Conservation (phyloP, 2,329 filamentous ascomycete genomes). For the Rutstroemia sp. region DNA sequence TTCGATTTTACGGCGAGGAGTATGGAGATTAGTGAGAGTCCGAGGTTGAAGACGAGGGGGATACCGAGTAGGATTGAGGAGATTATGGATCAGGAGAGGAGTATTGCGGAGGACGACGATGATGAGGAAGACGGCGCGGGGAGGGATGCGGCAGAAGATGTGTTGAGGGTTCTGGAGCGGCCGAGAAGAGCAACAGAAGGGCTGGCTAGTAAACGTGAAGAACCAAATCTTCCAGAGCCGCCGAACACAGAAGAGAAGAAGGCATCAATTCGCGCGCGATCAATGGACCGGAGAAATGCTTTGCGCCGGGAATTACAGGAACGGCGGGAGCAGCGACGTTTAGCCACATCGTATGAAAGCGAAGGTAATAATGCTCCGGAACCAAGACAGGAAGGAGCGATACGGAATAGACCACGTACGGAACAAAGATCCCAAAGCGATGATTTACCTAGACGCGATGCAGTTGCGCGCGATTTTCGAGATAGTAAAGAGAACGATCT, state of each 20-base stretch:
- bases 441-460: background rate
- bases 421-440: slow-evolving; percentile 7
- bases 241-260: background rate
- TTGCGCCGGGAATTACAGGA: slow-evolving; percentile 4
- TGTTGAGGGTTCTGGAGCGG: background rate
- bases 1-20: slow-evolving; percentile 26
- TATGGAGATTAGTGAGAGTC: slow-evolving; percentile 19
- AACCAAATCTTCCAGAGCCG: background rate
- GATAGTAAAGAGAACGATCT: slow-evolving; percentile 1
- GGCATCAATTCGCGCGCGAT: background rate
- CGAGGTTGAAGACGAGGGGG: background rate
- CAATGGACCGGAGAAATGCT: slow-evolving; percentile 1
- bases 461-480: background rate
- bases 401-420: background rate
- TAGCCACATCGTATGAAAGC: slow-evolving; percentile 1
- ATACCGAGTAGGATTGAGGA: slow-evolving; percentile 20
- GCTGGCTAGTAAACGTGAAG: background rate
- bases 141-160: background rate
- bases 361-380: background rate
- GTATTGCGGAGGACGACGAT: slow-evolving; percentile 5
- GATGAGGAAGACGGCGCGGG: background rate
- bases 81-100: slow-evolving; percentile 19
- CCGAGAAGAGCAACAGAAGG: background rate
- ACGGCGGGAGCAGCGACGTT: slow-evolving; percentile 1
- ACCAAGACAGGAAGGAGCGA: background rate